A percentile compares a stretch with the other conserved stretches of the same genome.
Evolutionary conservation across 441 rosid species (phyloP).

Genomic region (Aquilaria agallochum): DNA sequence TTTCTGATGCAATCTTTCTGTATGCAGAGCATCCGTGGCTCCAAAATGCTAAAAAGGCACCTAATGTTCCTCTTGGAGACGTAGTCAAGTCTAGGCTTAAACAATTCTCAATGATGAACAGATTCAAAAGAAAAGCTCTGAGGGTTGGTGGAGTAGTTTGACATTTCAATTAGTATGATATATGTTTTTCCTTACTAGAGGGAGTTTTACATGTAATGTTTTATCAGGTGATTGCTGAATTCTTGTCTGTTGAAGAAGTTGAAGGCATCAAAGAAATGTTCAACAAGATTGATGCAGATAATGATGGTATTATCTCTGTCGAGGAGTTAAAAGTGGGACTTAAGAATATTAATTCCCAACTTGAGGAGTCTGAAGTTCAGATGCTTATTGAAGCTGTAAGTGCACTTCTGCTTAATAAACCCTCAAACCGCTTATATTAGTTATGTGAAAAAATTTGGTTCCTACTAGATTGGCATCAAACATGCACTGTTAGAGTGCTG

Average conservation of each 20-base stretch:
- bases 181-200: conserved; percentile 5
- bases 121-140: conserved; percentile 97
- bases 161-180: neutral
- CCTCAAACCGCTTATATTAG: no score
- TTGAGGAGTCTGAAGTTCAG: conserved; percentile 93
- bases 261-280: conserved; percentile 93
- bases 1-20: conserved; percentile 17
- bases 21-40: conserved; percentile 92
- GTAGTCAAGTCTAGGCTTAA: conserved; percentile 93
- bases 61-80: conserved; percentile 97
- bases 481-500: no score
- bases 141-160: conserved; percentile 55
- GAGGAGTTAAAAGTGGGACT: conserved; percentile 93
- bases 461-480: no score
- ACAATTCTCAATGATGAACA: conserved; percentile 98
- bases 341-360: conserved; percentile 64
- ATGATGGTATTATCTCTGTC: conserved; percentile 77
- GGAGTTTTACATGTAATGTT: conserved; percentile 18
- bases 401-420: conserved; percentile 8
- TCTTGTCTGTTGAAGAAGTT: conserved; percentile 85
- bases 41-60: conserved; percentile 95
- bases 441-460: no score
- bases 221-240: conserved; percentile 88
- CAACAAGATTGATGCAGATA: conserved; percentile 86
- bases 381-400: conserved; percentile 98